These are phyloP conservation scores for Kalmusia sp. DNA, from an alignment of 2,329 filamentous ascomycete genomes.

Conservation along the genomic window DNA sequence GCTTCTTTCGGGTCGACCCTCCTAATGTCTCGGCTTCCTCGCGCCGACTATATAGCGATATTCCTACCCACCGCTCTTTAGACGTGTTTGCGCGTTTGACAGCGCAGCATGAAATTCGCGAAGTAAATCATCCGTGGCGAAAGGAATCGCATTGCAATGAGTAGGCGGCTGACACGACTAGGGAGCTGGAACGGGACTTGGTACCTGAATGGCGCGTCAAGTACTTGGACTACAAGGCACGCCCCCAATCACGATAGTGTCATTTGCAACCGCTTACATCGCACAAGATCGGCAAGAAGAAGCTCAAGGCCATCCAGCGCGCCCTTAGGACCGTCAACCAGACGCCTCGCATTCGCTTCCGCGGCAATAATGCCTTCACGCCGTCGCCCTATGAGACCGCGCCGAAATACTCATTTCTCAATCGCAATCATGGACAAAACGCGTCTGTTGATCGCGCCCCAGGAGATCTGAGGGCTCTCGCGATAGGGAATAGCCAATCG, in stretches of 20 bases:
- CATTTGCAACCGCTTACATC: slow-evolving; percentile 17
- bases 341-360: slow-evolving; percentile 53
- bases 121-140: slow-evolving; percentile 54
- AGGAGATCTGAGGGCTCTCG: slow-evolving; percentile 32
- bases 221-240: slow-evolving; percentile 90
- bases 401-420: slow-evolving; percentile 52
- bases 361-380: slow-evolving; percentile 41
- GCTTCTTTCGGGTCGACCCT: background rate
- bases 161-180: slow-evolving; percentile 35
- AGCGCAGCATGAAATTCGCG: slow-evolving; percentile 64
- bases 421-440: slow-evolving; percentile 35
- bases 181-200: slow-evolving; percentile 83
- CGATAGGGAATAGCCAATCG: slow-evolving; percentile 30
- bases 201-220: slow-evolving; percentile 96
- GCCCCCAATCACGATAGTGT: slow-evolving; percentile 17
- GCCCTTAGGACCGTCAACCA: slow-evolving; percentile 69
- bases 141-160: background rate
- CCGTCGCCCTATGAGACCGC: slow-evolving; percentile 44
- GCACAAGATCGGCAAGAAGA: slow-evolving; percentile 78
- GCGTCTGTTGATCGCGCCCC: slow-evolving; percentile 24
- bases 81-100: background rate
- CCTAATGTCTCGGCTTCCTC: slow-evolving; percentile 3
- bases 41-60: background rate
- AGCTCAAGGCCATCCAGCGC: slow-evolving; percentile 80
- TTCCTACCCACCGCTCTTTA: background rate